phyloP scores from a whole-genome alignment of 169 alveolate genomes.

The Cryptosporidium sp. region DNA sequence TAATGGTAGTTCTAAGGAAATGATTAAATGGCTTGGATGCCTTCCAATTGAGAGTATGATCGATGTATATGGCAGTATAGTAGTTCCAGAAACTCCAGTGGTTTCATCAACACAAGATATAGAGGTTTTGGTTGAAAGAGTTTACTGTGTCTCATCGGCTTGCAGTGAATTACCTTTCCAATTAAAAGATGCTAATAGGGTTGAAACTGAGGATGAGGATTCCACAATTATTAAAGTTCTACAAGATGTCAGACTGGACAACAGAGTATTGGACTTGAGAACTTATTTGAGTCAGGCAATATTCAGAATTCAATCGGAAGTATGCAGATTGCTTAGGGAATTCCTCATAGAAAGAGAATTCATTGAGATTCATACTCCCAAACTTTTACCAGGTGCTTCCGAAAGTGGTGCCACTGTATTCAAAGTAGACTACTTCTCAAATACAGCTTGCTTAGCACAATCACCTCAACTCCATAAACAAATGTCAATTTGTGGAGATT shows the following conservation, averaged over 20 bases:
- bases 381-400: slow-evolving; percentile 98
- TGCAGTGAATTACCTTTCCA: slow-evolving; percentile 94
- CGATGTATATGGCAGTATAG: slow-evolving; percentile 93
- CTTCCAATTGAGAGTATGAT: slow-evolving; percentile 94
- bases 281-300: slow-evolving; percentile 94
- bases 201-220: slow-evolving; percentile 82
- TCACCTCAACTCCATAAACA: slow-evolving; percentile 99
- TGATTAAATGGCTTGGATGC: slow-evolving; percentile 89
- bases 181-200: slow-evolving; percentile 94
- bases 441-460: slow-evolving; percentile 96
- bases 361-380: slow-evolving; percentile 99
- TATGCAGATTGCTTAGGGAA: slow-evolving; percentile 93
- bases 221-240: slow-evolving; percentile 90
- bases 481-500: slow-evolving; percentile 97
- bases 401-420: slow-evolving; percentile 99
- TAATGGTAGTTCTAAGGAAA: slow-evolving; percentile 82
- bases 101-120: slow-evolving; percentile 91
- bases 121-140: slow-evolving; percentile 89
- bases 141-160: slow-evolving; percentile 89
- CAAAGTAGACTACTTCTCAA: slow-evolving; percentile 93
- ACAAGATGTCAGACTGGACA: slow-evolving; percentile 96
- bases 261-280: slow-evolving; percentile 96
- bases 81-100: slow-evolving; percentile 90
- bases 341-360: slow-evolving; percentile 90
- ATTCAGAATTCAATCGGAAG: slow-evolving; percentile 93